phyloP scores from a whole-genome alignment of 2,329 filamentous ascomycete species.

The Botrytis elliptica region DNA sequence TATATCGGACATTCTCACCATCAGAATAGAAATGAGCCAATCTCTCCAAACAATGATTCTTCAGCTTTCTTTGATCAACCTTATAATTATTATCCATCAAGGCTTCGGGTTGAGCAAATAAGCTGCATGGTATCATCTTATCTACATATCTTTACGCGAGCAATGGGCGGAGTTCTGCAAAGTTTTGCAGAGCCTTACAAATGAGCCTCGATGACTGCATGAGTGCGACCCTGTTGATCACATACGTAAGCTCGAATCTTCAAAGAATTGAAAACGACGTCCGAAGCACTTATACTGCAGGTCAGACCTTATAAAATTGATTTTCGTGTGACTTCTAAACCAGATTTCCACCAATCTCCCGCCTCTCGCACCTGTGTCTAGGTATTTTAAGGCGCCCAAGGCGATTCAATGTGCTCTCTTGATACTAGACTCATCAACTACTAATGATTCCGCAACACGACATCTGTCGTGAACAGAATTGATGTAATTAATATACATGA shows the following conservation, averaged over 20 bases:
- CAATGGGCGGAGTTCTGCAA: background rate
- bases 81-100: background rate
- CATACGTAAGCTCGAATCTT: no score
- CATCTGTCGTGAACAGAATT: background rate
- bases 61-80: background rate
- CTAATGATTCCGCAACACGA: background rate
- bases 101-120: background rate
- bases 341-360: background rate
- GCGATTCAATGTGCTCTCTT: background rate
- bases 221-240: no score
- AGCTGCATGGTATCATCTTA: background rate
- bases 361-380: background rate
- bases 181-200: background rate
- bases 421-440: background rate
- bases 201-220: background rate
- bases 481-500: background rate
- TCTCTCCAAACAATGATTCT: no score
- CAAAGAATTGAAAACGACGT: no score
- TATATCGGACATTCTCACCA: background rate
- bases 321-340: background rate
- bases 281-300: no score
- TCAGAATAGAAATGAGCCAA: background rate
- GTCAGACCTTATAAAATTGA: background rate
- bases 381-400: background rate
- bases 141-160: background rate